A percentile compares a stretch with the other conserved stretches of the same genome.
Evolutionary conservation across 106 monocot species (phyloP).

Genomic region (Iris macrosiphon): DNA sequence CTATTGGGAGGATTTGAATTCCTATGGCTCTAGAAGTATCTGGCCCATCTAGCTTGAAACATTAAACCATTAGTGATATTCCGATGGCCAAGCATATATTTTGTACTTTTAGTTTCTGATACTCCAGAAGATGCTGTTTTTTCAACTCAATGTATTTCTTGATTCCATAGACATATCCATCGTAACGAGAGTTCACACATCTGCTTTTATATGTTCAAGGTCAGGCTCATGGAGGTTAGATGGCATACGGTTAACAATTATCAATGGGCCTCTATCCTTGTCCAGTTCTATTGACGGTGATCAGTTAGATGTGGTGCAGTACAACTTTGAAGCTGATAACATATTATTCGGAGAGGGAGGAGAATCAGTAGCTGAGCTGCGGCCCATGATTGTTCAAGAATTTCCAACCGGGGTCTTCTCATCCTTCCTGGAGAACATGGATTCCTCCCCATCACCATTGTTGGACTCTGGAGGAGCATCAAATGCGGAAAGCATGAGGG

Average conservation of each 20-base stretch:
- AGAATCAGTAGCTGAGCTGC: slow-evolving; percentile 42
- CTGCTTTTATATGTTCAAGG: slow-evolving; percentile 30
- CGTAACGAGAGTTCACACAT: background rate
- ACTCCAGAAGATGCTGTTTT: too few relatives aligned
- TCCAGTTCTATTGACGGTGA: slow-evolving; percentile 2
- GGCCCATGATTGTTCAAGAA: slow-evolving; percentile 28
- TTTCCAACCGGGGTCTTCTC: slow-evolving; percentile 14
- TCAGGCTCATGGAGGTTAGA: slow-evolving; percentile 87
- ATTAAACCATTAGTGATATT: too few relatives aligned
- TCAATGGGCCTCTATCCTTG: slow-evolving; percentile 16
- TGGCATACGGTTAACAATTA: slow-evolving; percentile 31
- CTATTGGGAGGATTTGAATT: too few relatives aligned
- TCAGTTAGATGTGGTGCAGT: slow-evolving; percentile 22
- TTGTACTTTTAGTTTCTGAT: too few relatives aligned
- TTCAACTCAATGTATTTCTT: too few relatives aligned
- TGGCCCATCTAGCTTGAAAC: too few relatives aligned
- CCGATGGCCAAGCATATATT: too few relatives aligned
- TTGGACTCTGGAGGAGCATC: slow-evolving; percentile 2
- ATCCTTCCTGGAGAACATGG: slow-evolving; percentile 8
- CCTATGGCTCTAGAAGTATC: too few relatives aligned
- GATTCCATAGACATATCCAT: too few relatives aligned
- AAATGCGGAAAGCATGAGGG: slow-evolving; percentile 66
- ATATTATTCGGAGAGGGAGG: slow-evolving; percentile 58
- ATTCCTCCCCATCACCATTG: slow-evolving; percentile 3
- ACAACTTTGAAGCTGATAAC: slow-evolving; percentile 51